A percentile compares a stretch with the other conserved stretches of the same genome.
phyloP scores from a whole-genome alignment of 495 filamentous ascomycete genomes.

The Hypoxylon cercidicola region DNA sequence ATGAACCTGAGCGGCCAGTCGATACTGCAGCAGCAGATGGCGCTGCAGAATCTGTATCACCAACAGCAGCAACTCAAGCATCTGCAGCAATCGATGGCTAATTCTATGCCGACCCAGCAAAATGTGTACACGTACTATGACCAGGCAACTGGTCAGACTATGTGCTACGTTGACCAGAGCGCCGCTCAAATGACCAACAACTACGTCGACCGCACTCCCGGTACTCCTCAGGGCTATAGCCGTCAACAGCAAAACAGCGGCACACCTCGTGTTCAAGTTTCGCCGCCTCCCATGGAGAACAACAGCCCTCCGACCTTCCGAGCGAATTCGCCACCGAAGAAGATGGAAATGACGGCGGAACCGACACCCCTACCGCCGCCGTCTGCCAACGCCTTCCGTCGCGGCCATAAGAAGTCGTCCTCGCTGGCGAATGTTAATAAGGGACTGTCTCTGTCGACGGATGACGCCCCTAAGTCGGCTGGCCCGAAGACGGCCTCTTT shows the following conservation, averaged over 20 bases:
- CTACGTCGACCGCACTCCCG: conserved; percentile 42
- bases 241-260: conserved; percentile 55
- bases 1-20: conserved; percentile 67
- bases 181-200: conserved; percentile 55
- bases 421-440: conserved; percentile 75
- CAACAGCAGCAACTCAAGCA: conserved; percentile 78
- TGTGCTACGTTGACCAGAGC: conserved; percentile 65
- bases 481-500: conserved; percentile 82
- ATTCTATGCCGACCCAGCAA: conserved; percentile 49
- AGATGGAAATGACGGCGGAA: conserved; percentile 68
- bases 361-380: conserved; percentile 79
- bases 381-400: conserved; percentile 86
- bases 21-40: conserved; percentile 54
- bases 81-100: conserved; percentile 73
- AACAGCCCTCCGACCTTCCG: conserved; percentile 61
- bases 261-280: conserved; percentile 77
- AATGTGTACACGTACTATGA: conserved; percentile 86
- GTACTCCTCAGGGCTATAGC: conserved; percentile 45
- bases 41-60: conserved; percentile 58
- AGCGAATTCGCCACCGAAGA: conserved; percentile 76
- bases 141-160: conserved; percentile 81
- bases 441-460: conserved; percentile 65
- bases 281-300: conserved; percentile 71
- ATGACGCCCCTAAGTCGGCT: conserved; percentile 67
- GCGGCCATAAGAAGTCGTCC: conserved; percentile 90